Percentiles rank a stretch among this genome's conserved stretches.
Evolutionary conservation across 2,329 filamentous ascomycete species (phyloP).

Genomic region (Epichloe aotearoae): DNA sequence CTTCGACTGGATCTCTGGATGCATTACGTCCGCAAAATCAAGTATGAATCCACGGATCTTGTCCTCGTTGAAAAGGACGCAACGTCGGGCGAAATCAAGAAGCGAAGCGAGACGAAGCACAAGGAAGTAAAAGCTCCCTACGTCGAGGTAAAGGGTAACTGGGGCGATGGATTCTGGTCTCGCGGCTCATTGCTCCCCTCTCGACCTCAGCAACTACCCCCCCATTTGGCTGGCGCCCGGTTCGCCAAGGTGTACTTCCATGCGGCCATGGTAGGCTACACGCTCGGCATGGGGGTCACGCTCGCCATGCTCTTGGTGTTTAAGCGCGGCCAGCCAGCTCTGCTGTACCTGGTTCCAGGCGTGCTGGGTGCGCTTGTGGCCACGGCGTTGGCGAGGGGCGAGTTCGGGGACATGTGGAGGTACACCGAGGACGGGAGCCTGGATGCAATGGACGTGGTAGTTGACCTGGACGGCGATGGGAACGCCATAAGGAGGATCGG

Average conservation of each 20-base stretch:
- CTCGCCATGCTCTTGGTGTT: slow-evolving; percentile 65
- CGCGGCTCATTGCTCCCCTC: slow-evolving; percentile 16
- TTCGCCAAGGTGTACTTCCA: slow-evolving; percentile 84
- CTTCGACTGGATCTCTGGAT: slow-evolving; percentile 85
- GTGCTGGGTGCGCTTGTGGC: slow-evolving; percentile 65
- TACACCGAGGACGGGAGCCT: slow-evolving; percentile 63
- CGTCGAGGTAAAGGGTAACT: slow-evolving; percentile 52
- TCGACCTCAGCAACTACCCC: slow-evolving; percentile 14
- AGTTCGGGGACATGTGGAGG: slow-evolving; percentile 62
- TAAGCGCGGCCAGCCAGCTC: slow-evolving; percentile 73
- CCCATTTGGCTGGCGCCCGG: slow-evolving; percentile 24
- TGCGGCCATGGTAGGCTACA: slow-evolving; percentile 63
- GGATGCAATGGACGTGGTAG: slow-evolving; percentile 40
- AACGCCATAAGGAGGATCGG: slow-evolving; percentile 29
- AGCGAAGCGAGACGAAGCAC: slow-evolving; percentile 26
- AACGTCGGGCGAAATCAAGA: slow-evolving; percentile 20
- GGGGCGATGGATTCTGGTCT: slow-evolving; percentile 79
- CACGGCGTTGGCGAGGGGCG: slow-evolving; percentile 57
- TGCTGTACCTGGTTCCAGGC: slow-evolving; percentile 83
- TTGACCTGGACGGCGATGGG: slow-evolving; percentile 38
- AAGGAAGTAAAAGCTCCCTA: slow-evolving; percentile 38
- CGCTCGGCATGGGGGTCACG: slow-evolving; percentile 64
- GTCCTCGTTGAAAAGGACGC: slow-evolving; percentile 21
- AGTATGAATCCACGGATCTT: slow-evolving; percentile 24
- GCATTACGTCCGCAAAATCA: slow-evolving; percentile 60